phyloP scores from a whole-genome alignment of 2,329 filamentous ascomycete genomes.

The Hymenoscyphus repandus region DNA sequence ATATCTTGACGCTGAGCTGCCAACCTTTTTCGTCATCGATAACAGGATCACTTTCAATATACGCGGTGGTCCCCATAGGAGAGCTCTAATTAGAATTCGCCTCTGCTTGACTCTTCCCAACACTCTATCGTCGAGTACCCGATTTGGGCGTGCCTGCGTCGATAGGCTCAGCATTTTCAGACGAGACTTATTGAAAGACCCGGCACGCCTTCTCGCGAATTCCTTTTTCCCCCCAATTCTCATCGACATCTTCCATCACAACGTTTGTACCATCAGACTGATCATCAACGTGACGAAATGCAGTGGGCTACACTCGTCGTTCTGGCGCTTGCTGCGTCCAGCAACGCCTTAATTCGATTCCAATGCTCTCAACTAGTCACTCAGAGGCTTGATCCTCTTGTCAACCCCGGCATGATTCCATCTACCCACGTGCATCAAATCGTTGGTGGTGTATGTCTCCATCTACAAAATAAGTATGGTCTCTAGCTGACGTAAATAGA shows the following conservation, averaged over 20 bases:
- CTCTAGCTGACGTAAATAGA: slow-evolving; percentile 12
- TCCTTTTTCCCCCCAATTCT: background rate
- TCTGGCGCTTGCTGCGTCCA: slow-evolving; percentile 1
- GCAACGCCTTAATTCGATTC: slow-evolving; percentile 12
- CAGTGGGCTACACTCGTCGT: slow-evolving; percentile 3
- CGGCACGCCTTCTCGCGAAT: background rate
- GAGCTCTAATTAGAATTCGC: background rate
- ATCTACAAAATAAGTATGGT: background rate
- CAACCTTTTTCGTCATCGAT: no score
- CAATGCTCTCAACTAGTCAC: slow-evolving; percentile 15
- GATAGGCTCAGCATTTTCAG: background rate
- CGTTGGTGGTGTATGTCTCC: slow-evolving; percentile 13
- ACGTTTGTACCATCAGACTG: background rate
- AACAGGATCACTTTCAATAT: no score
- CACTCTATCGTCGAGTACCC: background rate
- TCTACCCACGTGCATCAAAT: slow-evolving; percentile 18
- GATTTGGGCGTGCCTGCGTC: background rate
- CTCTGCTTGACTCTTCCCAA: background rate
- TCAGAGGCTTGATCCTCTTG: slow-evolving; percentile 12
- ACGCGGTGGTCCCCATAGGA: background rate
- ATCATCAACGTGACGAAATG: background rate
- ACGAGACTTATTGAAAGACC: slow-evolving; percentile 2
- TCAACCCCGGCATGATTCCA: slow-evolving; percentile 12
- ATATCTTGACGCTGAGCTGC: no score
- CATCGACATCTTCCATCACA: background rate